phyloP scores from a whole-genome alignment of 257 asterid genomes.

The Nicotiana paniculata region DNA sequence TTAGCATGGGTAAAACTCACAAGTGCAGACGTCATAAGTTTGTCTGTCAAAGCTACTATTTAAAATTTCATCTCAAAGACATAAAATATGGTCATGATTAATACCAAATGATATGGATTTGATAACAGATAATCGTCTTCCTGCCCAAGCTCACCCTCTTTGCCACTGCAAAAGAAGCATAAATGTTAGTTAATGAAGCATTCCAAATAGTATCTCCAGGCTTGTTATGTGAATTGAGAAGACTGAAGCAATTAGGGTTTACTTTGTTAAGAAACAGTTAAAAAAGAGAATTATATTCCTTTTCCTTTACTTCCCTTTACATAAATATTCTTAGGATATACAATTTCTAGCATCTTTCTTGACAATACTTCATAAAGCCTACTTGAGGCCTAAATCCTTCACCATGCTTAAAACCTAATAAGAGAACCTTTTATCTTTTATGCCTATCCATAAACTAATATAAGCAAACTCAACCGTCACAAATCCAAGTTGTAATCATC shows the following conservation, averaged over 20 bases:
- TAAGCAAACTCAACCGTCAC: neutral
- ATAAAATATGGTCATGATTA: slow-evolving; percentile 6
- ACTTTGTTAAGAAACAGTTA: neutral
- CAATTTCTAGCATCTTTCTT: neutral
- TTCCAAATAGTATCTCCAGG: slow-evolving; percentile 14
- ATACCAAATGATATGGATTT: slow-evolving; percentile 97
- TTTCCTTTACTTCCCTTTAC: neutral
- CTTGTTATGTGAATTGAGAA: neutral
- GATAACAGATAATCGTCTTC: slow-evolving; percentile 84
- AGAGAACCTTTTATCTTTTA: neutral
- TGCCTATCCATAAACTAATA: neutral
- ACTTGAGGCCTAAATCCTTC: neutral
- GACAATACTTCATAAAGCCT: neutral
- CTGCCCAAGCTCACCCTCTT: slow-evolving; percentile 72
- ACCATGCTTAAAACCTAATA: neutral
- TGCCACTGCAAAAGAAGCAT: slow-evolving; percentile 56
- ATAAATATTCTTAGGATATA: neutral
- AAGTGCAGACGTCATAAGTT: neutral
- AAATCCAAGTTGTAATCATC: neutral
- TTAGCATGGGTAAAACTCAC: neutral
- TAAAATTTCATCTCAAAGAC: neutral
- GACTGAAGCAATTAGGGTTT: neutral
- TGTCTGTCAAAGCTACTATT: neutral
- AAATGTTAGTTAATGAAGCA: slow-evolving; percentile 15
- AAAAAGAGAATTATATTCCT: neutral